Percentiles rank a stretch among this genome's conserved stretches.
These are phyloP conservation scores for Backusella macrospora DNA, from an alignment of 192 early-diverging fungal genomes.

Conservation along the genomic window DNA sequence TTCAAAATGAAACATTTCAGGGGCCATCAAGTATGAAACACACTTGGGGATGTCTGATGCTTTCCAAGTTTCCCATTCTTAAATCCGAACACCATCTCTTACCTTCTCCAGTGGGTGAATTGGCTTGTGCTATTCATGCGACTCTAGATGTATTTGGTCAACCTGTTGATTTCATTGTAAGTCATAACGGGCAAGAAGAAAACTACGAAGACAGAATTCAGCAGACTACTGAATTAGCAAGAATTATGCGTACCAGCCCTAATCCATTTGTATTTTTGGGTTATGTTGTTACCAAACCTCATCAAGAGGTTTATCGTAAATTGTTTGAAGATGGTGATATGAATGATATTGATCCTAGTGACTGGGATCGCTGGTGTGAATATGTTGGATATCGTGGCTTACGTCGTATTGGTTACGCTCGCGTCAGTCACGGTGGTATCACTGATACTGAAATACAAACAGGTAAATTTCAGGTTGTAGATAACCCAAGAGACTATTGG, in stretches of 20 bases:
- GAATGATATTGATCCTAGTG: slow-evolving; percentile 76
- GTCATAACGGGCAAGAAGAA: slow-evolving; percentile 85
- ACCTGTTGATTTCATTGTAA: slow-evolving; percentile 78
- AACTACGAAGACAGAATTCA: slow-evolving; percentile 71
- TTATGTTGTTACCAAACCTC: slow-evolving; percentile 79
- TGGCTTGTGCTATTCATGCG: slow-evolving; percentile 87
- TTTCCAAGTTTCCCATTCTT: slow-evolving; percentile 85
- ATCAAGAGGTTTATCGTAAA: slow-evolving; percentile 61
- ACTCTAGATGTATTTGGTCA: slow-evolving; percentile 82
- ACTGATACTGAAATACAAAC: slow-evolving; percentile 86
- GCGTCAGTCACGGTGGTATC: slow-evolving; percentile 76
- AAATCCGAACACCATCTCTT: slow-evolving; percentile 74
- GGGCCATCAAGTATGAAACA: slow-evolving; percentile 85
- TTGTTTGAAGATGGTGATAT: slow-evolving; percentile 69
- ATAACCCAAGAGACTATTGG: slow-evolving; percentile 43
- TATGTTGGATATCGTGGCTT: slow-evolving; percentile 81
- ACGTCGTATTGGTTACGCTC: slow-evolving; percentile 73
- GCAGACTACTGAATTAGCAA: slow-evolving; percentile 78
- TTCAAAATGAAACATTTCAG: slow-evolving; percentile 22
- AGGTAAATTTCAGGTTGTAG: slow-evolving; percentile 72
- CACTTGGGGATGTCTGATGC: slow-evolving; percentile 85
- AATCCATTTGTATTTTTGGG: slow-evolving; percentile 82
- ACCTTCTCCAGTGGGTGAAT: slow-evolving; percentile 78
- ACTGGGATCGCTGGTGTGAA: slow-evolving; percentile 83
- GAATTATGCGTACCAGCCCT: slow-evolving; percentile 72